Conservation (phyloP, 23 red algal species). For the Gracilaria domingensis region DNA sequence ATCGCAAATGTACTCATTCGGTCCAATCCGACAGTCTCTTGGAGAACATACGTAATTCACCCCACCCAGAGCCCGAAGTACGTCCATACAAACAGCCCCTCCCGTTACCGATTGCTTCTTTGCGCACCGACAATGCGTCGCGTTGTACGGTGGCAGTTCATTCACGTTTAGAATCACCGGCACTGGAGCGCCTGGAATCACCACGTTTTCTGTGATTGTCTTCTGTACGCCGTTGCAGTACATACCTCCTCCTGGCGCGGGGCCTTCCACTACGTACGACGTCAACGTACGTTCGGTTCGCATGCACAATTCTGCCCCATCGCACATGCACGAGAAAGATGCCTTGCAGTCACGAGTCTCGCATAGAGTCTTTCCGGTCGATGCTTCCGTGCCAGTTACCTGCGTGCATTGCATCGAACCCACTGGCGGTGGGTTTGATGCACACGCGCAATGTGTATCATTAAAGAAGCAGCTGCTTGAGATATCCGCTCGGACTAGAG, state of each 20-base stretch:
- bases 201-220: constrained; percentile 35
- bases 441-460: constrained; percentile 57
- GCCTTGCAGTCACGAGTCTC: constrained; percentile 46
- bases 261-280: constrained; percentile 31
- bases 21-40: constrained; percentile 23
- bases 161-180: constrained; percentile 24
- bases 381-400: constrained; percentile 43
- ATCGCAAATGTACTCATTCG: constrained; percentile 45
- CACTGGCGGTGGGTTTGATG: background rate
- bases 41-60: constrained; percentile 3
- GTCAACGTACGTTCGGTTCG: constrained; percentile 28
- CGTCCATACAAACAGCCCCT: constrained; percentile 29
- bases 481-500: constrained; percentile 14
- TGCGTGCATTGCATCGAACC: constrained; percentile 37
- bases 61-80: background rate
- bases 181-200: constrained; percentile 16
- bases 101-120: constrained; percentile 8
- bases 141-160: constrained; percentile 44
- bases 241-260: constrained; percentile 13
- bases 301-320: constrained; percentile 11
- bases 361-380: constrained; percentile 37
- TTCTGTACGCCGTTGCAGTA: constrained; percentile 28
- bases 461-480: constrained; percentile 65
- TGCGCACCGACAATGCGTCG: constrained; percentile 57
- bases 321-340: constrained; percentile 41